Evolutionary conservation across 2,329 filamentous ascomycete genomes (phyloP), one percentile per base, ranked within the genome.

Genomic region (Monilinia fructigena): DNA sequence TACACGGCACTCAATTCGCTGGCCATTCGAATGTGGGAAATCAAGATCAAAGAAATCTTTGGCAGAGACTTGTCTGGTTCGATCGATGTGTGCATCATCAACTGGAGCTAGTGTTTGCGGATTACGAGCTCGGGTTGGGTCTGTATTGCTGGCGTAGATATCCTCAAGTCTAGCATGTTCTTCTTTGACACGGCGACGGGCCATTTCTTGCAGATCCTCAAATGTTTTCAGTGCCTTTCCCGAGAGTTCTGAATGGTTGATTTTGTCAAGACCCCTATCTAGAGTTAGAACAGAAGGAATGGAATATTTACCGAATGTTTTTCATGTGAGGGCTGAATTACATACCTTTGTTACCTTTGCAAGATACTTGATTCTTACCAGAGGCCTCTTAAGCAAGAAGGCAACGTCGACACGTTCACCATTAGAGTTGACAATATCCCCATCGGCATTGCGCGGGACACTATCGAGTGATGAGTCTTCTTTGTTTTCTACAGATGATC

Each of bases 401-500:
- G 93, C 93, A 58, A 99, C 95, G 76, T 98, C 95, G 11, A 97
- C 93, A 62, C 92, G 87, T 76, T 97, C 92, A 16, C 94, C 95
- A 69, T 94, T 85, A 45, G 72, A 69, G 47, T 72, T 69, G 54
- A 88, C 75, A 18, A 91, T 82, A 71, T 89, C 88, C 28, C 90
- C 89, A 65, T 88, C 81, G 66, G 84, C 84, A 63, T 89, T 88
- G 63, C 80, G 82, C 69, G 85, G 86, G 79, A 85, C 80, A 1
- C 83, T 85, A 68, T 85, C 82, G 63, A 88, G 75, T 1, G 87
- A 78, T 1, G 85, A 86, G 20, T 73, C 62, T 69, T 87, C 83
- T 20, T 26, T 61, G 10, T 61, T 55, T 50, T 86, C 82, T 58
- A 89, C 86, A 45, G 89, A 86, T 1, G 77, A 74, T 1, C 73